Evolutionary conservation across 2,329 filamentous ascomycete species (phyloP).

Genomic region (Alternaria consortialis): DNA sequence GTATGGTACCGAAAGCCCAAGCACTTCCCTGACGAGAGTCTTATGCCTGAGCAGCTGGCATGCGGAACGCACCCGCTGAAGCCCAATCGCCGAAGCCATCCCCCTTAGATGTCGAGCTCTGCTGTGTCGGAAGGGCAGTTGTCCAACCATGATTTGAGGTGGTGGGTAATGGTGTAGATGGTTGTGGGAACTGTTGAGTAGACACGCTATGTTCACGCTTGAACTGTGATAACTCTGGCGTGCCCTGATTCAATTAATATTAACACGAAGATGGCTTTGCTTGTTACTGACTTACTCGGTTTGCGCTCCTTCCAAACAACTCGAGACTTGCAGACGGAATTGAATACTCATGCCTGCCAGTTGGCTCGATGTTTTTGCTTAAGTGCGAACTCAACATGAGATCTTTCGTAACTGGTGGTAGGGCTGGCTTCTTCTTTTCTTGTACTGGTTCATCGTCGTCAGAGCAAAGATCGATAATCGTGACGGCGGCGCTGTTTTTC

Average conservation of each 20-base stretch:
- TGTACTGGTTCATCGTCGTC: constrained; percentile 10
- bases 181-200: not conserved
- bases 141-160: not conserved
- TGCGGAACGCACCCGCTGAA: not conserved
- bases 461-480: constrained; percentile 19
- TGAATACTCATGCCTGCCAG: not conserved
- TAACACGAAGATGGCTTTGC: not conserved
- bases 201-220: not conserved
- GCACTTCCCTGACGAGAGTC: not conserved
- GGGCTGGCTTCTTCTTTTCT: not conserved
- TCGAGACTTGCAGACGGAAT: constrained; percentile 5
- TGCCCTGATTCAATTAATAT: not conserved
- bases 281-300: not conserved
- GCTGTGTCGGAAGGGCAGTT: not conserved
- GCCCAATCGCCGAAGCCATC: not conserved
- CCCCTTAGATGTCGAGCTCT: not conserved
- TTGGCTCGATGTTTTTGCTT: not conserved
- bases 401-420: not conserved
- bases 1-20: not conserved
- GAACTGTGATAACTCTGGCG: not conserved
- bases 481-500: not conserved
- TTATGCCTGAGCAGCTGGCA: not conserved
- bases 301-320: not conserved
- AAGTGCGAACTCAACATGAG: not conserved
- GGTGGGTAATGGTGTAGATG: not conserved